Evolutionary conservation across 139 green algal species (phyloP), one percentile per base, ranked within the genome.

Genomic region (Picochlorum sp.): DNA sequence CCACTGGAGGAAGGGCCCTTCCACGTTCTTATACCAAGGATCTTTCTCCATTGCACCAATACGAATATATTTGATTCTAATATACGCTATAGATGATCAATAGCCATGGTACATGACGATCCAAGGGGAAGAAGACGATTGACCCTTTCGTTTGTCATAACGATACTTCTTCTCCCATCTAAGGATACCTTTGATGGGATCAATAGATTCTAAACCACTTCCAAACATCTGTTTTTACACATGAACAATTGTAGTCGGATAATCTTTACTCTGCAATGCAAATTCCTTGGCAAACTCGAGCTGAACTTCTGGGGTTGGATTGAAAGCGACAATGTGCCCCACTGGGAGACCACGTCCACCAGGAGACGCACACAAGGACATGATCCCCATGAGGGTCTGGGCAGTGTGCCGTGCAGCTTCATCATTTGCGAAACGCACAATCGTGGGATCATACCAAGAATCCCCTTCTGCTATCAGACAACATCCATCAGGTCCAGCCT

Each of bases 11-110:
- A 92, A 89, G 10, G 85, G 83, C 11, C 84, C 86, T 20, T 78
- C 46, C 0, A 95, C 75, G 61, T 79, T 81, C 58, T 77, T 81
- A 64, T 80, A 93, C 87, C 87, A 95, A 7, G 88, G 88, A 54
- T 92, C 85, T 21, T 74, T 81, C 69, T 90, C 85, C 73, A 91
- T 89, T 41, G 34, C 8, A 41, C 8, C 34, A 41, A 41, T 41
- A 41, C 1, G 8, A 41, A 41, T 41, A 5, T 52, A 65, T 62
- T 10, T 34, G 18, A 56, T 62, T 16, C 34, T 41, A 41, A 9
- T 14, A 41, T 11, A 41, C 34, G 4, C 28, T 5, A 30, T 6
- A 6, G 4, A 5, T 30, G 7, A 26, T 58, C 2, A 58, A 26
- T 58, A 58, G 34, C 7, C 8, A 0, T 13, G 34, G 7, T 41